Conservation (phyloP, 306 rosid species). For the Prunus fruticosa region DNA sequence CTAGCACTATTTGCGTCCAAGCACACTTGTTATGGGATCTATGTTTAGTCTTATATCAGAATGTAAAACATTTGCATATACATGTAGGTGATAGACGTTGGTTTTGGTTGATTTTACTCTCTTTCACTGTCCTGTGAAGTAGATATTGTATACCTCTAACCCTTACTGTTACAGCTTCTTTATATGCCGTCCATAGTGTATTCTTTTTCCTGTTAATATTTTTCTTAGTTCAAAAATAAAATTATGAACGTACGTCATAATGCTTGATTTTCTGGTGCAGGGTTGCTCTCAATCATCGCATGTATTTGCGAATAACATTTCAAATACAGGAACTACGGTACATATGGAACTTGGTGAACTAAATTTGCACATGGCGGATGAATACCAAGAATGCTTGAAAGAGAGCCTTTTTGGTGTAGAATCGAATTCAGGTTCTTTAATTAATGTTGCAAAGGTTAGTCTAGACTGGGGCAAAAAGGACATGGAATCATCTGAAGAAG, state of each 20-base stretch:
- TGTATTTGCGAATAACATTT: conserved; percentile 83
- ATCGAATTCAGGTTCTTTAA: conserved; percentile 80
- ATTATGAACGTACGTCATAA: not conserved
- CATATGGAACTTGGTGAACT: conserved; percentile 94
- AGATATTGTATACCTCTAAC: not conserved
- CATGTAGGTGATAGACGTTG: not conserved
- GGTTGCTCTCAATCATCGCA: conserved; percentile 93
- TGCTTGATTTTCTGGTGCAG: conserved; percentile 48
- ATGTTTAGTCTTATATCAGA: not conserved
- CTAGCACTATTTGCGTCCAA: not conserved
- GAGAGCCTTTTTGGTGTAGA: conserved; percentile 85
- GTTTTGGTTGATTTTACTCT: not conserved
- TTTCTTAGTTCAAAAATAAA: not conserved
- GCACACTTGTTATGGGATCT: not conserved
- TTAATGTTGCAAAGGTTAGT: conserved; percentile 84
- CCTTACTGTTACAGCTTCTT: not conserved
- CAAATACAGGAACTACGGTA: conserved; percentile 68
- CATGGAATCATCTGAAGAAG: conserved; percentile 71
- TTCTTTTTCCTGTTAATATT: not conserved
- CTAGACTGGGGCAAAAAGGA: conserved; percentile 97
- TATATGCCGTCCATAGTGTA: not conserved
- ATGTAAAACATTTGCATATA: not conserved
- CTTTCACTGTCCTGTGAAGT: not conserved
- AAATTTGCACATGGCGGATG: conserved; percentile 89
- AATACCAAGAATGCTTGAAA: conserved; percentile 86